A percentile compares a stretch with the other conserved stretches of the same genome.
phyloP scores from a whole-genome alignment of 2,329 filamentous ascomycete genomes.

The Fusarium sp. region DNA sequence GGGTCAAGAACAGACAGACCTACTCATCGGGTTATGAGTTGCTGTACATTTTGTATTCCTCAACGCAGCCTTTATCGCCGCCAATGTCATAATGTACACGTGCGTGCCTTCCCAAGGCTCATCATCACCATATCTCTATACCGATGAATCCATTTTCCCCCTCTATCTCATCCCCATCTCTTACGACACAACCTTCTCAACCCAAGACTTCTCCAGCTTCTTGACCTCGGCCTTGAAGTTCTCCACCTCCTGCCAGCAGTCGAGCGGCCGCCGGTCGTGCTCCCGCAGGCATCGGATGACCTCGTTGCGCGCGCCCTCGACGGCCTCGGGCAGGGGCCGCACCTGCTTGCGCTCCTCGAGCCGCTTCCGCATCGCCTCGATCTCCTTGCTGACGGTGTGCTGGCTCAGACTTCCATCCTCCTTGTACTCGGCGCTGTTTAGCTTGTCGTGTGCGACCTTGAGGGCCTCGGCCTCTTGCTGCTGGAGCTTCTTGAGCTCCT shows the following conservation, averaged over 20 bases:
- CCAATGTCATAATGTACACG: slow-evolving; percentile 50
- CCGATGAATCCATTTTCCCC: slow-evolving; percentile 17
- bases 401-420: slow-evolving; percentile 50
- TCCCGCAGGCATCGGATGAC: slow-evolving; percentile 84
- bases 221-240: slow-evolving; percentile 90
- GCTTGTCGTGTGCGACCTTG: slow-evolving; percentile 73
- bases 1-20: slow-evolving; percentile 32
- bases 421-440: slow-evolving; percentile 60
- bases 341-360: slow-evolving; percentile 74
- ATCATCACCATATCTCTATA: slow-evolving; percentile 35
- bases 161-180: slow-evolving; percentile 3
- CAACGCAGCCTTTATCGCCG: slow-evolving; percentile 48
- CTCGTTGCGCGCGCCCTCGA: slow-evolving; percentile 80
- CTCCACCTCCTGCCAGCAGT: slow-evolving; percentile 96
- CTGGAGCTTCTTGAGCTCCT: slow-evolving; percentile 85
- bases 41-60: slow-evolving; percentile 44
- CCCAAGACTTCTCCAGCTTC: slow-evolving; percentile 86
- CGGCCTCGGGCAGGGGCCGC: slow-evolving; percentile 74
- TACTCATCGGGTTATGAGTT: slow-evolving; percentile 39
- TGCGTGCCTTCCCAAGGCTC: slow-evolving; percentile 26
- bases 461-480: slow-evolving; percentile 77
- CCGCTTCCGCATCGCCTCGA: slow-evolving; percentile 68
- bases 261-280: slow-evolving; percentile 87
- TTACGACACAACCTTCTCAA: slow-evolving; percentile 78
- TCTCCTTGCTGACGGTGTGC: slow-evolving; percentile 68